Evolutionary conservation across 2,329 filamentous ascomycete species (phyloP).

Genomic region (Chrysoporthe deuterocubensis): DNA sequence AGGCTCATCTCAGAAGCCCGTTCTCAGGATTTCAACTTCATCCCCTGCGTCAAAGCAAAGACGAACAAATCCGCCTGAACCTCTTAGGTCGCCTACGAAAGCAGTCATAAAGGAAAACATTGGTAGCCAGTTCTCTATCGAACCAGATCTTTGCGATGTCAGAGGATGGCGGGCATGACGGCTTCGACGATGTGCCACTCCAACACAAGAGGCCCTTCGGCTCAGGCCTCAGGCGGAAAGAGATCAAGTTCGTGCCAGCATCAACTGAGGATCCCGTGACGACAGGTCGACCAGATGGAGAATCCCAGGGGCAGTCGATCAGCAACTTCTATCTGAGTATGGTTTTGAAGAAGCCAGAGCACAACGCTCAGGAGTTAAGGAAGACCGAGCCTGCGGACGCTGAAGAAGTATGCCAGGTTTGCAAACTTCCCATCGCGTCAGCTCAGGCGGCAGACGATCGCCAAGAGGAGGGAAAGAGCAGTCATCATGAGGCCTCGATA

Average conservation of each 20-base stretch:
- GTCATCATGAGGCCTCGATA: constrained; percentile 62
- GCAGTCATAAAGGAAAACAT: background rate
- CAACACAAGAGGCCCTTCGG: constrained; percentile 60
- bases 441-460: constrained; percentile 27
- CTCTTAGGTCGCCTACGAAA: too few species aligned
- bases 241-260: constrained; percentile 62
- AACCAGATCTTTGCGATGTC: constrained; percentile 7
- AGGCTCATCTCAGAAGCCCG: background rate
- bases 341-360: constrained; percentile 53
- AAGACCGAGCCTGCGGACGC: constrained; percentile 16
- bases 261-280: constrained; percentile 43
- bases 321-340: constrained; percentile 69
- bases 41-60: too few species aligned
- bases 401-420: constrained; percentile 55
- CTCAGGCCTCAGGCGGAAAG: constrained; percentile 57
- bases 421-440: constrained; percentile 57
- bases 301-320: constrained; percentile 38
- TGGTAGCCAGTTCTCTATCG: too few species aligned
- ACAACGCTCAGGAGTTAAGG: constrained; percentile 30
- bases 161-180: constrained; percentile 33
- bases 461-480: constrained; percentile 32
- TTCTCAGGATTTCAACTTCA: too few species aligned
- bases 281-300: constrained; percentile 27
- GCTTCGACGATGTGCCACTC: constrained; percentile 54
- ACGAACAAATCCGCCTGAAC: too few species aligned